Conservation (phyloP, 441 rosid species). For the Eruca vesicaria region DNA sequence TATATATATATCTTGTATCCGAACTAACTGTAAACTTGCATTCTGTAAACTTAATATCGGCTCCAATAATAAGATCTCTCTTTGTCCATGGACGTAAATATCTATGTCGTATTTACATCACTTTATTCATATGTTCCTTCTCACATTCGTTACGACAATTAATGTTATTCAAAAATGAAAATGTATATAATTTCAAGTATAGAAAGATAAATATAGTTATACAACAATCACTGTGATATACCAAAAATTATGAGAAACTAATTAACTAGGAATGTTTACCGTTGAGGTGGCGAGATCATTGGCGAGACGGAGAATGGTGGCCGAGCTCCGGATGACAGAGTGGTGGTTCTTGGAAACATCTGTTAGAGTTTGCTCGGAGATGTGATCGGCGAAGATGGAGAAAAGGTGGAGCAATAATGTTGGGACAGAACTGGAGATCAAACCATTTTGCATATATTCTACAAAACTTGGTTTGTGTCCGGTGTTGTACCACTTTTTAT, state of each 20-base stretch:
- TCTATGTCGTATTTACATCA: too few relatives aligned
- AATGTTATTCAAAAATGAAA: too few relatives aligned
- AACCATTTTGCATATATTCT: constrained; percentile 39
- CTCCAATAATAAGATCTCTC: too few relatives aligned
- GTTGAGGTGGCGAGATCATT: constrained; percentile 44
- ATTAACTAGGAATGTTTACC: not conserved
- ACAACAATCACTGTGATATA: too few relatives aligned
- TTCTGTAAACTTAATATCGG: too few relatives aligned
- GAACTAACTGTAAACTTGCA: too few relatives aligned
- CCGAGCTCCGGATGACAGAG: constrained; percentile 6
- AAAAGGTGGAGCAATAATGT: constrained; percentile 19
- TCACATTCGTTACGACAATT: too few relatives aligned
- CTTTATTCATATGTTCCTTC: too few relatives aligned
- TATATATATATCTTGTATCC: too few relatives aligned
- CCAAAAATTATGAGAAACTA: not conserved
- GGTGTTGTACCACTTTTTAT: constrained; percentile 17
- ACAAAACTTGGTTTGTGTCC: constrained; percentile 26
- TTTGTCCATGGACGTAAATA: too few relatives aligned
- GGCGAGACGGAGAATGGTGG: constrained; percentile 28
- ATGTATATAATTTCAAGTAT: too few relatives aligned
- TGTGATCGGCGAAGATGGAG: not conserved
- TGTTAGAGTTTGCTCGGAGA: not conserved
- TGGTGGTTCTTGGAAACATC: constrained; percentile 4
- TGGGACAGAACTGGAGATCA: constrained; percentile 34
- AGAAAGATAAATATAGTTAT: too few relatives aligned